Evolutionary conservation across 805 yeast species (phyloP).

Genomic region (Yamadazyma takamatsuzukensis): DNA sequence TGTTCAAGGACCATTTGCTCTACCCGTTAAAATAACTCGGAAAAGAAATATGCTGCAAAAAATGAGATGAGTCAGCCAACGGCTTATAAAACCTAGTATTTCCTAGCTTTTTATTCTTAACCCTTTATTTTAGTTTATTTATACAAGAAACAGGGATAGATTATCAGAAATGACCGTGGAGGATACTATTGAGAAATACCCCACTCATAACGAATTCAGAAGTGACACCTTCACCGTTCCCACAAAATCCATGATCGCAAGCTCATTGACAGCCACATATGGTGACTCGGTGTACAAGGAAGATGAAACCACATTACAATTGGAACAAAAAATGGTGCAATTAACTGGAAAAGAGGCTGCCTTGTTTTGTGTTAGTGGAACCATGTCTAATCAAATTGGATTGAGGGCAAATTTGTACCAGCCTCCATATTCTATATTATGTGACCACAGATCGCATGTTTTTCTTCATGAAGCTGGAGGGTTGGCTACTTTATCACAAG

Average conservation of each 20-base stretch:
- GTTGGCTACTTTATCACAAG: slow-evolving; percentile 39
- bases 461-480: slow-evolving; percentile 42
- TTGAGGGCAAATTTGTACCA: slow-evolving; percentile 36
- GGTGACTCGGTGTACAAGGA: slow-evolving; percentile 45
- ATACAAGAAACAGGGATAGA: too few relatives aligned
- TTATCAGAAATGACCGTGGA: slow-evolving; percentile 3
- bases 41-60: too few relatives aligned
- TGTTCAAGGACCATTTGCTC: too few relatives aligned
- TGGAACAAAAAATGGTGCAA: slow-evolving; percentile 31
- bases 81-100: too few relatives aligned
- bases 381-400: slow-evolving; percentile 40
- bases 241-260: slow-evolving; percentile 59
- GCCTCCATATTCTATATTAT: slow-evolving; percentile 39
- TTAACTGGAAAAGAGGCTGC: slow-evolving; percentile 40
- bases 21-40: too few relatives aligned
- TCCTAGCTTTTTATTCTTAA: background rate
- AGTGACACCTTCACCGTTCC: slow-evolving; percentile 90
- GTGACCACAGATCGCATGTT: slow-evolving; percentile 37
- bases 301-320: slow-evolving; percentile 29
- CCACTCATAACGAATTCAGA: slow-evolving; percentile 39
- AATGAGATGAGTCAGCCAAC: background rate
- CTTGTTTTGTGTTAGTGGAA: slow-evolving; percentile 40
- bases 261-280: slow-evolving; percentile 38
- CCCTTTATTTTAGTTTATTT: background rate
- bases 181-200: slow-evolving; percentile 6